Conservation (phyloP, 106 monocot genomes). For the Dioscorea alata region DNA sequence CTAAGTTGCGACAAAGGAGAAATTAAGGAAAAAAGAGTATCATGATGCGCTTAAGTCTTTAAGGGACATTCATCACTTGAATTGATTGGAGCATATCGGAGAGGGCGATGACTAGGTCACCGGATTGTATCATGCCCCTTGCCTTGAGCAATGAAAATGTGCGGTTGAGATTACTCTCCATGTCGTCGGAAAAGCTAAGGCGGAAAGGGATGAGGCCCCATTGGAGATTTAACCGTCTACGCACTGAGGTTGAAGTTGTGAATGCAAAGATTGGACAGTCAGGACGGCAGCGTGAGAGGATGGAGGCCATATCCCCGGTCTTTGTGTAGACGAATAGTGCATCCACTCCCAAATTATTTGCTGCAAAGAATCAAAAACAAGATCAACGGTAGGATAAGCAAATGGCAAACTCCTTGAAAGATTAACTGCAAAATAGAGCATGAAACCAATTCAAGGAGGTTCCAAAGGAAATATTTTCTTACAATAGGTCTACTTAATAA, state of each 20-base stretch:
- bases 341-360: slow-evolving; percentile 71
- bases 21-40: too few species aligned
- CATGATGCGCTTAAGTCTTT: not conserved
- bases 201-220: slow-evolving; percentile 99
- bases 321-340: slow-evolving; percentile 77
- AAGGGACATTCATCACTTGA: slow-evolving; percentile 77
- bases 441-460: too few species aligned
- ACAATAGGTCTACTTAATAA: too few species aligned
- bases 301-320: slow-evolving; percentile 83
- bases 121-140: slow-evolving; percentile 93
- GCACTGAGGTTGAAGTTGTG: slow-evolving; percentile 72
- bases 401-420: too few species aligned
- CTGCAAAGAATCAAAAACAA: slow-evolving; percentile 20
- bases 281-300: slow-evolving; percentile 88
- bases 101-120: slow-evolving; percentile 74
- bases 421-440: too few species aligned
- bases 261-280: slow-evolving; percentile 99
- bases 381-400: not conserved
- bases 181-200: slow-evolving; percentile 79
- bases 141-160: slow-evolving; percentile 90
- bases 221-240: slow-evolving; percentile 83
- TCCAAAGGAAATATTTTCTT: too few species aligned
- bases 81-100: slow-evolving; percentile 75
- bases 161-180: slow-evolving; percentile 97
- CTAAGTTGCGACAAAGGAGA: too few species aligned